Conservation (phyloP, 441 rosid species). For the Macaranga tanarius region DNA sequence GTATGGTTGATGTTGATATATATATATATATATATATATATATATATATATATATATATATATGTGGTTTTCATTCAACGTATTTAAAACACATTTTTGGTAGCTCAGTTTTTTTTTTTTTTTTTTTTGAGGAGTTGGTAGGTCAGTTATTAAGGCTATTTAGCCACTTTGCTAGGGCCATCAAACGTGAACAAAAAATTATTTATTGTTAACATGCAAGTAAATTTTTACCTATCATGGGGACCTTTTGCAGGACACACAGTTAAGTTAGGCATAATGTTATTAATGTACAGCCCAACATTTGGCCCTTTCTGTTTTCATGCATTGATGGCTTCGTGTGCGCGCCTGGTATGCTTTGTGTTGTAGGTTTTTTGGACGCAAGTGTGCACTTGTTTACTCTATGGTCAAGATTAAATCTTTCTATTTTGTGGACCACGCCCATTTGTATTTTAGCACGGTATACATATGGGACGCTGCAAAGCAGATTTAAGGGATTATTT, state of each 20-base stretch:
- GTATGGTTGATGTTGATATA: neutral
- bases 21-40: neutral
- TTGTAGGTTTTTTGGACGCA: neutral
- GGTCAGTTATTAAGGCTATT: too few species aligned
- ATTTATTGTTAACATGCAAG: too few species aligned
- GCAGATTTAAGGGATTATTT: neutral
- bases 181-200: too few species aligned
- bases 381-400: neutral
- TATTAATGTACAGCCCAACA: neutral
- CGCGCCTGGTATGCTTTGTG: neutral
- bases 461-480: neutral
- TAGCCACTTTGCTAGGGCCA: too few species aligned
- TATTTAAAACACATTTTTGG: too few species aligned
- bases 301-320: too few species aligned
- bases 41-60: neutral
- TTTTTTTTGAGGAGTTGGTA: too few species aligned
- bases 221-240: too few species aligned
- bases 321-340: neutral
- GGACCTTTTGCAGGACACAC: too few species aligned
- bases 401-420: neutral
- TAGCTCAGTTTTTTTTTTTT: too few species aligned
- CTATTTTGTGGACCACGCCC: neutral
- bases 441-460: neutral
- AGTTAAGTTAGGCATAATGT: too few species aligned
- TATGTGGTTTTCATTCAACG: too few species aligned